Percentiles rank a stretch among this genome's conserved stretches.
Conservation (phyloP, 306 rosid species). For the Gastrolobium bilobum region DNA sequence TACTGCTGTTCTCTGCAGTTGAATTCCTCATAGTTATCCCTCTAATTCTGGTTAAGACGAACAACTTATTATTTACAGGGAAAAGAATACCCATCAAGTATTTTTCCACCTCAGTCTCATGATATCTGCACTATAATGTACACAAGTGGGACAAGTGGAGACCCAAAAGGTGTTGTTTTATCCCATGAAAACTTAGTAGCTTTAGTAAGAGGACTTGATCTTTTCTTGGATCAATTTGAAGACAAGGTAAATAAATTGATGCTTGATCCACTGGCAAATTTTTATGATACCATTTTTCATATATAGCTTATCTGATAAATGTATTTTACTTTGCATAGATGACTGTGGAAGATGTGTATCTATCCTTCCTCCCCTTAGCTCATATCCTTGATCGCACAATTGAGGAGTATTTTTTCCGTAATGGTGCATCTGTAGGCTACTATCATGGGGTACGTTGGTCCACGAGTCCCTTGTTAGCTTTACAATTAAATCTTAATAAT, state of each 20-base stretch:
- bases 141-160: constrained; percentile 97
- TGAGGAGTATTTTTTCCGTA: constrained; percentile 81
- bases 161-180: constrained; percentile 89
- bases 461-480: not conserved
- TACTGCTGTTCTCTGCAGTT: not conserved
- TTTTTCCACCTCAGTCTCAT: constrained; percentile 64
- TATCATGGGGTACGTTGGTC: constrained; percentile 80
- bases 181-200: constrained; percentile 69
- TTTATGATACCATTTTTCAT: not conserved
- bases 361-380: constrained; percentile 91
- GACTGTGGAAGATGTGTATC: constrained; percentile 77
- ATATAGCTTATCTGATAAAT: constrained; percentile 36
- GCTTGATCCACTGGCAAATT: constrained; percentile 7
- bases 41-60: not conserved
- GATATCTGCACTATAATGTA: constrained; percentile 83
- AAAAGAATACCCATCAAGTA: constrained; percentile 65
- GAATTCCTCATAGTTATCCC: not conserved
- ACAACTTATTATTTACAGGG: constrained; percentile 63
- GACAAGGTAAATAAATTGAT: constrained; percentile 71
- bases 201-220: constrained; percentile 78
- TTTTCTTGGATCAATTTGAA: constrained; percentile 91
- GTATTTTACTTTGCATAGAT: constrained; percentile 56
- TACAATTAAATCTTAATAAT: no score
- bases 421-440: constrained; percentile 92
- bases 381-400: constrained; percentile 86